A percentile compares a stretch with the other conserved stretches of the same genome.
Evolutionary conservation across 768 basidiomycete species (phyloP).

Genomic region (Ramaria sp.): DNA sequence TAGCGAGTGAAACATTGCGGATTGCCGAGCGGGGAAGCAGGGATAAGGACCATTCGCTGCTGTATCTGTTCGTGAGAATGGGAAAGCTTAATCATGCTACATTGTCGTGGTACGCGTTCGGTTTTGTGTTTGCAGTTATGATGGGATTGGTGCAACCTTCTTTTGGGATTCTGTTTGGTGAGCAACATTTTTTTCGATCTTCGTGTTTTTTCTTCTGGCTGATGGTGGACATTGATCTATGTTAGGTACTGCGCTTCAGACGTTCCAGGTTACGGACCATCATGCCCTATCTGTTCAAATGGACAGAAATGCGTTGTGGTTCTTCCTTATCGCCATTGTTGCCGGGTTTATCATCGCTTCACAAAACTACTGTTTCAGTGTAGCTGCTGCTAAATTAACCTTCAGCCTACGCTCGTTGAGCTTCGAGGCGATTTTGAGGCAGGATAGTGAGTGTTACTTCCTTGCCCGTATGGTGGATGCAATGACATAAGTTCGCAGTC

Average conservation of each 20-base stretch:
- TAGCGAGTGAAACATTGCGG: constrained; percentile 51
- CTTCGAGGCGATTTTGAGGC: constrained; percentile 75
- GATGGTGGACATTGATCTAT: too few relatives aligned
- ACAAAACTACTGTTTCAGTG: constrained; percentile 64
- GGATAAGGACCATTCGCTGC: constrained; percentile 30
- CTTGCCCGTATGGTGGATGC: neutral
- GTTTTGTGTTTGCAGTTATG: constrained; percentile 38
- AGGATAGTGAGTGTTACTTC: constrained; percentile 55
- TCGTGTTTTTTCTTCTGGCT: too few relatives aligned
- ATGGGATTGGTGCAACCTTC: constrained; percentile 63
- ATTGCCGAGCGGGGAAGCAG: constrained; percentile 23
- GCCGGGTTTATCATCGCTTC: constrained; percentile 47
- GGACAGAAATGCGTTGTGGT: constrained; percentile 58
- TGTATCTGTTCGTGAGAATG: constrained; percentile 63
- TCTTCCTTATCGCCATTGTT: constrained; percentile 71
- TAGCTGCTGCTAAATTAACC: constrained; percentile 60
- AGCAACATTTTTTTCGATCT: constrained; percentile 4
- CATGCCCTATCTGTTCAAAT: constrained; percentile 39
- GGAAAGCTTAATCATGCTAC: constrained; percentile 48
- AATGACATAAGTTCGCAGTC: constrained; percentile 27
- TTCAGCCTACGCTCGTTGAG: constrained; percentile 55
- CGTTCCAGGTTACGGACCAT: constrained; percentile 18
- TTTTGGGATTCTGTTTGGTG: constrained; percentile 56
- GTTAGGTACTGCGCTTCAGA: constrained; percentile 14
- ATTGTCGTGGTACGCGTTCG: constrained; percentile 49